Evolutionary conservation across 768 basidiomycete species (phyloP).

Genomic region (Piloderma croceum): DNA sequence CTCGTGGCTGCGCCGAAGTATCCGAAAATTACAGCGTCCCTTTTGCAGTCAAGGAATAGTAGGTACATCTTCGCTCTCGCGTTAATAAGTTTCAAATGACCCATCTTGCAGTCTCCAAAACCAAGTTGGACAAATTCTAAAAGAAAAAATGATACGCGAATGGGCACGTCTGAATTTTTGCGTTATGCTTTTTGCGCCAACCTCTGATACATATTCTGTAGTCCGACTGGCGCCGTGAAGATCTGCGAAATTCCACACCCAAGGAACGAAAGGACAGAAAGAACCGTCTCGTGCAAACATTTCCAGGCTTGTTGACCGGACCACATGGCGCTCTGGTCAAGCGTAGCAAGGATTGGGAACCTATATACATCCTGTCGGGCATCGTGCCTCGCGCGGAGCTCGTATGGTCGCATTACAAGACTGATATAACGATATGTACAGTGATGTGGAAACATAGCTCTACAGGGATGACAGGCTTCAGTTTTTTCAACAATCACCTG

Average conservation of each 20-base stretch:
- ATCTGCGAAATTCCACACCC: neutral
- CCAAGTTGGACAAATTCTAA: neutral
- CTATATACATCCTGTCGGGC: conserved; percentile 1
- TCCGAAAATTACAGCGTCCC: neutral
- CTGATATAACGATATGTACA: neutral
- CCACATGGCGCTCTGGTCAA: conserved; percentile 1
- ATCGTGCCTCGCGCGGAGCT: neutral
- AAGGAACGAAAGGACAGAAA: neutral
- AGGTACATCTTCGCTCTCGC: no score
- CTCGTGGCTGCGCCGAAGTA: neutral
- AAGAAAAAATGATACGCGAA: neutral
- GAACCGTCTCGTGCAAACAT: neutral
- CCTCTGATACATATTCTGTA: no score
- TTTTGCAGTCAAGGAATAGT: neutral
- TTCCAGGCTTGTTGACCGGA: neutral
- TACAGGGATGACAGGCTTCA: neutral
- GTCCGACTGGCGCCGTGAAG: conserved; percentile 10
- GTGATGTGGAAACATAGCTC: neutral
- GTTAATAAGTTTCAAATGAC: no score
- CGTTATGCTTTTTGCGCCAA: no score
- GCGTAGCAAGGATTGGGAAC: neutral
- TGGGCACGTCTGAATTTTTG: no score
- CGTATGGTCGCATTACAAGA: neutral
- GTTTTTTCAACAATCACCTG: conserved; percentile 12
- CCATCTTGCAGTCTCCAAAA: no score